These are phyloP conservation scores for Fusarium zealandicum DNA, from an alignment of 2,329 filamentous ascomycete genomes.

Conservation along the genomic window DNA sequence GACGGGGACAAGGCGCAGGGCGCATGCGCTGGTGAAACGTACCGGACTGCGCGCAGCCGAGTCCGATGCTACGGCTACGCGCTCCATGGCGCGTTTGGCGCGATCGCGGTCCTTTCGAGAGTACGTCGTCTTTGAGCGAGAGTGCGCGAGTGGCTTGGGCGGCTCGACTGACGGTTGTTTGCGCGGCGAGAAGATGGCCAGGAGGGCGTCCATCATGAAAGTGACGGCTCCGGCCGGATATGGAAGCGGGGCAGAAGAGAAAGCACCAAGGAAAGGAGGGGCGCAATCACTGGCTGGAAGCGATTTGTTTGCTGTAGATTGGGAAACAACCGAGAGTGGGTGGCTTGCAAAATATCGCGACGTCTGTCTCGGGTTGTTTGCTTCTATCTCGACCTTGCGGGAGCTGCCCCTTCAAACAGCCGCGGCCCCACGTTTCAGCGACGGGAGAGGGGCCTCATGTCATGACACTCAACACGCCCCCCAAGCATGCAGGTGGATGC, in stretches of 20 bases:
- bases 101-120: conserved; percentile 30
- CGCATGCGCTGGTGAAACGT: conserved; percentile 5
- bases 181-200: conserved; percentile 34
- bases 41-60: conserved; percentile 29
- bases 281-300: not conserved
- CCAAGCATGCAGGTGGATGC: not conserved
- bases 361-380: conserved; percentile 14
- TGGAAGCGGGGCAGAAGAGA: not conserved
- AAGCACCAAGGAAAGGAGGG: not conserved
- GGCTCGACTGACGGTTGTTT: conserved; percentile 23
- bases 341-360: no score
- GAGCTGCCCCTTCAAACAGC: no score
- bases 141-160: conserved; percentile 24
- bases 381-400: conserved; percentile 6
- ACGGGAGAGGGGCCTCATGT: conserved; percentile 9
- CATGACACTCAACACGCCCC: not conserved
- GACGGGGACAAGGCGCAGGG: not conserved
- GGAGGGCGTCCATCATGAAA: conserved; percentile 22
- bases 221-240: not conserved
- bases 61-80: no score
- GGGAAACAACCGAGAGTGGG: no score
- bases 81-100: conserved; percentile 17
- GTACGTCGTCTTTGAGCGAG: conserved; percentile 9
- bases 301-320: no score
- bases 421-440: not conserved